Evolutionary conservation across 2,329 filamentous ascomycete species (phyloP).

Genomic region (Coniochaeta pulveracea): DNA sequence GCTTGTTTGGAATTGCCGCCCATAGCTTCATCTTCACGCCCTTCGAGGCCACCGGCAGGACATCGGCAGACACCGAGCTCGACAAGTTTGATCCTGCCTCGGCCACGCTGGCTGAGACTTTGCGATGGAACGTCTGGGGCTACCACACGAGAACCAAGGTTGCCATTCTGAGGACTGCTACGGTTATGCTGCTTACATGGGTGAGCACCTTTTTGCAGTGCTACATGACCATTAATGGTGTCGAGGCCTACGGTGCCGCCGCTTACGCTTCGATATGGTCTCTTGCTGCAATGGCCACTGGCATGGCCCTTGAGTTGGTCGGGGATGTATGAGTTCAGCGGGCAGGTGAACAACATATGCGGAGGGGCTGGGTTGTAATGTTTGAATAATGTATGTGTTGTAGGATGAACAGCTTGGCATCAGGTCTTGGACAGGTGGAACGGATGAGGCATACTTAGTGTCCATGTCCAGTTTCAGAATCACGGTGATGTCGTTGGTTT

Average conservation of each 20-base stretch:
- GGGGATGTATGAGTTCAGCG: slow-evolving; percentile 29
- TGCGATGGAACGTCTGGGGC: slow-evolving; percentile 64
- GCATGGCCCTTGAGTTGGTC: slow-evolving; percentile 40
- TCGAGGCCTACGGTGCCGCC: slow-evolving; percentile 57
- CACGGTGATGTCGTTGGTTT: no score
- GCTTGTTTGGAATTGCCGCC: slow-evolving; percentile 56
- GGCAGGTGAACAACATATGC: not conserved
- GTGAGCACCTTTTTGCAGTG: slow-evolving; percentile 53
- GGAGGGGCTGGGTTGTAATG: not conserved
- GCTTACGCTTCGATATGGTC: slow-evolving; percentile 69
- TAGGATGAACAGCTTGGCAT: slow-evolving; percentile 5
- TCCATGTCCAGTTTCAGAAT: no score
- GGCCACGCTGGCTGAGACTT: slow-evolving; percentile 57
- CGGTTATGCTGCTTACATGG: slow-evolving; percentile 45
- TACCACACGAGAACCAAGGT: slow-evolving; percentile 51
- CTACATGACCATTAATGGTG: slow-evolving; percentile 54
- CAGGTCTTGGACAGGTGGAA: no score
- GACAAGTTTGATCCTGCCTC: slow-evolving; percentile 50
- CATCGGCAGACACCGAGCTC: slow-evolving; percentile 34
- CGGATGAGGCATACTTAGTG: no score
- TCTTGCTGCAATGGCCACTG: slow-evolving; percentile 48
- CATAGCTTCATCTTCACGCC: slow-evolving; percentile 70
- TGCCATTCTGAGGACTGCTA: slow-evolving; percentile 51
- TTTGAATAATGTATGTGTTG: not conserved
- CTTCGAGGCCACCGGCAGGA: slow-evolving; percentile 41